Conservation (phyloP, 164 flowering plant species). For the Stephania yunnanensis region DNA sequence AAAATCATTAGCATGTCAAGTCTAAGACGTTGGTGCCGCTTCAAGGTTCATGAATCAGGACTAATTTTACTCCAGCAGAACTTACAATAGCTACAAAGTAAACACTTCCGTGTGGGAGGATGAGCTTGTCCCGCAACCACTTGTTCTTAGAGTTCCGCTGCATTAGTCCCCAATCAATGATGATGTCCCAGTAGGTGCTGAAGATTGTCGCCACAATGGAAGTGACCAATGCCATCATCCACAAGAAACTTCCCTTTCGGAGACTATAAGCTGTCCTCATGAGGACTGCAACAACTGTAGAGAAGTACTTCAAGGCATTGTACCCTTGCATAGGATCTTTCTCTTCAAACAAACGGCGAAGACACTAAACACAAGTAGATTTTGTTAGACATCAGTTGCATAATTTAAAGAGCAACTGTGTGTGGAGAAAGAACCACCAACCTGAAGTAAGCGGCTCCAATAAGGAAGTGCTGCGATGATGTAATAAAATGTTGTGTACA, state of each 20-base stretch:
- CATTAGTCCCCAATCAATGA: constrained; percentile 74
- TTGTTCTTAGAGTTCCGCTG: constrained; percentile 50
- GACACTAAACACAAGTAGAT: constrained; percentile 36
- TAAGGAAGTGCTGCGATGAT: constrained; percentile 22
- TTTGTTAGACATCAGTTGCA: not conserved
- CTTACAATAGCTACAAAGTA: constrained; percentile 61
- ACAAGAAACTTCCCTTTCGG: constrained; percentile 34
- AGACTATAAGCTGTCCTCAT: constrained; percentile 47
- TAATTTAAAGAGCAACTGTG: too few relatives aligned
- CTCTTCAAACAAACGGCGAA: constrained; percentile 58
- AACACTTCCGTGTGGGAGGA: constrained; percentile 47
- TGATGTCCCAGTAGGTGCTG: constrained; percentile 69
- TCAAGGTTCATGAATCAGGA: too few relatives aligned
- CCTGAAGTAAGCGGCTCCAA: constrained; percentile 30
- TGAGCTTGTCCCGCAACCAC: constrained; percentile 59
- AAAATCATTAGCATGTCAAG: too few relatives aligned
- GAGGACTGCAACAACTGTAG: constrained; percentile 59
- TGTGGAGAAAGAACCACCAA: not conserved
- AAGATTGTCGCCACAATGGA: constrained; percentile 41
- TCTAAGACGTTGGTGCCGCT: too few relatives aligned
- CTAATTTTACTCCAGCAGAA: not conserved
- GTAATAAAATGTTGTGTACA: constrained; percentile 31
- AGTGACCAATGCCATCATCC: constrained; percentile 39
- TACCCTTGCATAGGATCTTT: constrained; percentile 45
- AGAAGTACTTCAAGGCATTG: constrained; percentile 58